Conservation (phyloP, 2,329 filamentous ascomycete genomes). For the Fusarium keratoplasticum region DNA sequence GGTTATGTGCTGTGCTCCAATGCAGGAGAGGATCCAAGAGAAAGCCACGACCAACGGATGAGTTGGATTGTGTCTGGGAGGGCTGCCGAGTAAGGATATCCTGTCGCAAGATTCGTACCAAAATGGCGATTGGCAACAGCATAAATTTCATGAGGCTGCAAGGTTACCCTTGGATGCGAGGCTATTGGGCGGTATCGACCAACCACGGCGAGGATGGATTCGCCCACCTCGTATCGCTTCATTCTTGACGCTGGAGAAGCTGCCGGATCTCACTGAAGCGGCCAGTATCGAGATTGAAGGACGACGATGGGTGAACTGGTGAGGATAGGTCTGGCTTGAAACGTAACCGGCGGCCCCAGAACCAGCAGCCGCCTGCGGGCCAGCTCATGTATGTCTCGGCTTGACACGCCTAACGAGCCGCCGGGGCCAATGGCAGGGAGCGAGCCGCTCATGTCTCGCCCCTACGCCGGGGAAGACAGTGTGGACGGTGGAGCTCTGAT, state of each 20-base stretch:
- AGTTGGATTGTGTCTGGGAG: slow-evolving; percentile 17
- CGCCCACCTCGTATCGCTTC: slow-evolving; percentile 23
- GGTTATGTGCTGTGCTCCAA: slow-evolving; percentile 19
- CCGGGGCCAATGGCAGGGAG: slow-evolving; percentile 24
- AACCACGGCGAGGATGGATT: slow-evolving; percentile 15
- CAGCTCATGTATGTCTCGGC: slow-evolving; percentile 37
- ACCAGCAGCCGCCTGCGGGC: slow-evolving; percentile 1
- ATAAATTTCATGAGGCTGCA: slow-evolving; percentile 17
- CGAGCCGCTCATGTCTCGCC: slow-evolving; percentile 24
- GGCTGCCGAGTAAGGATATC: slow-evolving; percentile 16
- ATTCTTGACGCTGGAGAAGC: slow-evolving; percentile 9
- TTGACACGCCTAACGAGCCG: slow-evolving; percentile 19
- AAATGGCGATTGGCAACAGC: slow-evolving; percentile 13
- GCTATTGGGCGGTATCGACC: slow-evolving; percentile 17
- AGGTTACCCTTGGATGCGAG: slow-evolving; percentile 21
- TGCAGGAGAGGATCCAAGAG: slow-evolving; percentile 22
- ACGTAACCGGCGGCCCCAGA: slow-evolving; percentile 12
- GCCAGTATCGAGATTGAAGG: slow-evolving; percentile 21
- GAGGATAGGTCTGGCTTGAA: slow-evolving; percentile 19
- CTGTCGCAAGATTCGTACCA: slow-evolving; percentile 4
- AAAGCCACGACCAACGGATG: slow-evolving; percentile 18
- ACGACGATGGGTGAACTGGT: slow-evolving; percentile 22
- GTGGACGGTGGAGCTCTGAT: slow-evolving; percentile 21
- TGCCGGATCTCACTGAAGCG: slow-evolving; percentile 2
- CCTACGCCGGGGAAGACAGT: slow-evolving; percentile 24